These are phyloP conservation scores for Chlorella sp. DNA, from an alignment of 139 green algal genomes.

Conservation along the genomic window DNA sequence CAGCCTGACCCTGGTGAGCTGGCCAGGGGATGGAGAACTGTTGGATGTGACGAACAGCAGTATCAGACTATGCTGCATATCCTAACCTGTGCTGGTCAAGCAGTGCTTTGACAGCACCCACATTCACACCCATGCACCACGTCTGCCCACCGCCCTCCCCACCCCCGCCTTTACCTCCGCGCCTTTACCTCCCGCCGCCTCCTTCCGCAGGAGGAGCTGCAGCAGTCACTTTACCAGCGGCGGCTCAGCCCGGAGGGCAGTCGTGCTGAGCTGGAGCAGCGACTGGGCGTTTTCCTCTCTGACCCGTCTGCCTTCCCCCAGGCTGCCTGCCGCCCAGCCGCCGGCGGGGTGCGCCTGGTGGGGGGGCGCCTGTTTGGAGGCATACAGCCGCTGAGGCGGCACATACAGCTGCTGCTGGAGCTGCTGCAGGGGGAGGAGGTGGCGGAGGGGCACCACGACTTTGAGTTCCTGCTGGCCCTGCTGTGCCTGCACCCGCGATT, in stretches of 20 bases:
- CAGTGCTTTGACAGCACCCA: too few species aligned
- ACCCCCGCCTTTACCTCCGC: too few species aligned
- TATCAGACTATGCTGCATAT: too few species aligned
- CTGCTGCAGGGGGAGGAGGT: slow-evolving; percentile 2
- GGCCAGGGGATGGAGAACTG: not conserved
- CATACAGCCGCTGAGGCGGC: not conserved
- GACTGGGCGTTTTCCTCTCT: not conserved
- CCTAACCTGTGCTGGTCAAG: too few species aligned
- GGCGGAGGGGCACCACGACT: not conserved
- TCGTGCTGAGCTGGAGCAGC: not conserved
- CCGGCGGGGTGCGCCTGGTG: not conserved
- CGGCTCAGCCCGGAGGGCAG: not conserved
- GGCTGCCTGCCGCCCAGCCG: not conserved
- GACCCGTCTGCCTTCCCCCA: not conserved
- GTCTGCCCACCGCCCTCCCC: not conserved
- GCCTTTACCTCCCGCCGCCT: not conserved
- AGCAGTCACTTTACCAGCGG: not conserved
- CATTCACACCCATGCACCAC: not conserved
- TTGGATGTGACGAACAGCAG: too few species aligned
- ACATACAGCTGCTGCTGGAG: slow-evolving; percentile 23
- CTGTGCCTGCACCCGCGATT: slow-evolving; percentile 20
- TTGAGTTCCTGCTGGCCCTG: not conserved
- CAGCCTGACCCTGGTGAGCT: not conserved
- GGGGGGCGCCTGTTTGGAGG: slow-evolving; percentile 8
- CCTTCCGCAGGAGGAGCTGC: not conserved